These are phyloP conservation scores for Aegilops speltoides DNA, from an alignment of 176 grass and related monocot genomes.

Conservation along the genomic window DNA sequence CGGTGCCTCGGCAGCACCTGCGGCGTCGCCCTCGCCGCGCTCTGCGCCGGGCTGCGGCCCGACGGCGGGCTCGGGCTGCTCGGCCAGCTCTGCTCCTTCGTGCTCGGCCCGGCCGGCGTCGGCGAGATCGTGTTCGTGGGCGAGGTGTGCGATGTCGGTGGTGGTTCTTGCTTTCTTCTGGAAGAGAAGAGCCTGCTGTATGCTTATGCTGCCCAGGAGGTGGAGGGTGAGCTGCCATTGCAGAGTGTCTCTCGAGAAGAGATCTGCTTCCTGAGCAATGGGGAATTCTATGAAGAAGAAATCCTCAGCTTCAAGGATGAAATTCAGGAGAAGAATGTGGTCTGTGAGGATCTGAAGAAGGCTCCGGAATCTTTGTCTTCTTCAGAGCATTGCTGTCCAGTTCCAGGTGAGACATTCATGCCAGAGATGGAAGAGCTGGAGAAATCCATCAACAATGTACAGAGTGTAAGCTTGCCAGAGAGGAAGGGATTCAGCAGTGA, in stretches of 20 bases:
- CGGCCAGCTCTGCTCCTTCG: conserved; percentile 51
- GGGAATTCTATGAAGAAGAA: neutral
- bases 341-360: conserved; percentile 29
- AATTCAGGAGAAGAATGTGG: conserved; percentile 42
- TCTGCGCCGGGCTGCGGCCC: conserved; percentile 35
- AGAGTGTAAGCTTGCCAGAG: neutral
- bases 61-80: conserved; percentile 32
- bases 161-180: conserved; percentile 24
- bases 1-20: conserved; percentile 58
- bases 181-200: neutral
- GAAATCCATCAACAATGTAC: neutral
- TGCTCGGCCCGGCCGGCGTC: conserved; percentile 36
- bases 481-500: neutral
- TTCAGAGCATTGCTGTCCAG: too few species aligned
- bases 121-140: conserved; percentile 52
- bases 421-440: conserved; percentile 13
- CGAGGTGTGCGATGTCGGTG: conserved; percentile 5
- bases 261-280: neutral
- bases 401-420: neutral
- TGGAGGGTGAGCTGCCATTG: neutral
- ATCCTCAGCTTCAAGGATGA: neutral
- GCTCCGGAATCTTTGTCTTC: neutral
- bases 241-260: neutral
- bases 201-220: too few species aligned
- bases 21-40: conserved; percentile 53